Evolutionary conservation across 192 early-diverging fungal species (phyloP), one percentile per base, ranked within the genome.

Genomic region (Coemansia brasiliensis): DNA sequence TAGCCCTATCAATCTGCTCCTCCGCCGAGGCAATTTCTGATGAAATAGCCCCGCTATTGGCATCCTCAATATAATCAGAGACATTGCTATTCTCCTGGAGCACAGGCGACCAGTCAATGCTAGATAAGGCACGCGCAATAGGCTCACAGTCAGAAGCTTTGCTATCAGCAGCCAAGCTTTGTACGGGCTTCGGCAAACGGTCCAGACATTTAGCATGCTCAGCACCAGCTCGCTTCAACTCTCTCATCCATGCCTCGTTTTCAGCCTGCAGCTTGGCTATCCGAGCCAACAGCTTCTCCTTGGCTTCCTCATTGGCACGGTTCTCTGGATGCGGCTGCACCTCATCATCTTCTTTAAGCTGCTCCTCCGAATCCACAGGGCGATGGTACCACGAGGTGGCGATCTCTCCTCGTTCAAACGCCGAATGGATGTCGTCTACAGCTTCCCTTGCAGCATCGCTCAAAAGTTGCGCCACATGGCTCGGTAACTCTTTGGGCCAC

Each of bases 331-430:
- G 76, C 13, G 50, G 38, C 39, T 37, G 39, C 38, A 57, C 40
- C 65, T 72, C 59, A 5, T 5, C 11, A 1, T 50, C 39, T 12
- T 52, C 65, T 7, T n/a, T n/a, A n/a, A n/a, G n/a, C 5, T 16
- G 27, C 12, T 9, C 41, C 2, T 20, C 38, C 8, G 13, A 32
- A 4, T 63, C 64, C 13, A 71, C 44, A 0, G 76, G 69, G 4
- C 76, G 53, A 46, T 73, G 76, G 58, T 79, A 79, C 76, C 76
- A 79, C 52, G 76, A 79, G 25, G 70, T 72, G 2, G 62, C 69
- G 52, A 79, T 73, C 17, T 56, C 67, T 11, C 70, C 76, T 6
- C 58, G 55, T 32, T 79, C 70, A 12, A 79, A 69, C 6, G 76
- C 69, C 39, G 62, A 58, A 25, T 79, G 76, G 17, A 79, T 59